Base-by-base conservation (phyloP, 2,329 filamentous ascomycete species). In the Trichoderma asperellum region DNA sequence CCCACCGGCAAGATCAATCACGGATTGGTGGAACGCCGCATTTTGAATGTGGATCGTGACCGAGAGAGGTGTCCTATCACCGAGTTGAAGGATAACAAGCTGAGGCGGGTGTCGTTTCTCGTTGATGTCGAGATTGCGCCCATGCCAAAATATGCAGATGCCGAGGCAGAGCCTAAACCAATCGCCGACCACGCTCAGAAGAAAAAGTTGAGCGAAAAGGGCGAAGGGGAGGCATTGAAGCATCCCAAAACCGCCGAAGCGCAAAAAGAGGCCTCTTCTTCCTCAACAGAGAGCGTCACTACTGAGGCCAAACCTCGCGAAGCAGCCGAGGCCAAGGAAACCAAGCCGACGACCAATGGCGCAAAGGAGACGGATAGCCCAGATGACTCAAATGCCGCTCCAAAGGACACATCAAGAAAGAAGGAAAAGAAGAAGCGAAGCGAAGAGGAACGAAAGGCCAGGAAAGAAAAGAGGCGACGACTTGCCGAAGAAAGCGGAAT, bases 121-220 rank as follows among this genome's bases (percentile, higher is more conserved):
- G 96, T 99, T 2, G 96, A 99, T 76, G 94, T 99, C 5, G 96
- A 99, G 79, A 97, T 99, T 76, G 95, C 95, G 3, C 93, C 94
- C 0, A 89, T 93, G 76, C 93, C 94, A 29, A 90, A 88, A 74
- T 96, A 96, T 74, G 81, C 83, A 16, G 92, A 96, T 3, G 84
- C 84, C 18, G 86, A 86, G 7, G 79, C 85, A 11, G 78, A 53
- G 59, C 72, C 69, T 5, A 83, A 81, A 67, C 76, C 79, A n/a
- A 81, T 82, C 55, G 40, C 40, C 6, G 86, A 87, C 69, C 81
- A 80, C 68, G 78, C 80, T 1, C 83, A 87, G 27, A 92, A 90
- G 76, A 88, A 87, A 69, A 91, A 87, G 75, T 81, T 87, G 18
- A 84, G 85, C 43, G 91, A 93, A 75, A 91, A 89, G 74, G 88